Evolutionary conservation across 768 basidiomycete genomes (phyloP).

Genomic region (Tulasnella sp.): DNA sequence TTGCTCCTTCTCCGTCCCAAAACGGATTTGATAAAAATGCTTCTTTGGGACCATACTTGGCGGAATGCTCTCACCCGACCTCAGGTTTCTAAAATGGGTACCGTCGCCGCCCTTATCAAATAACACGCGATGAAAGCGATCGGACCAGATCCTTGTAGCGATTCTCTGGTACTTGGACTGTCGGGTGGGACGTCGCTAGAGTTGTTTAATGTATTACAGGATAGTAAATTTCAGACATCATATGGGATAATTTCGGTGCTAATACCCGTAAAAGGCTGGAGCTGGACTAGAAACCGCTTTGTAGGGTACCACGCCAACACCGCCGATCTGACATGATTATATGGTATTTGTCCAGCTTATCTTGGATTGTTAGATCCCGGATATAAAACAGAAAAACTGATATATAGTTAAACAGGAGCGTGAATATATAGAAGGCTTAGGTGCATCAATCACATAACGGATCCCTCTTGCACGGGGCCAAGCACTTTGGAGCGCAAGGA

Average conservation of each 20-base stretch:
- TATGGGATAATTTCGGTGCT: too few species aligned
- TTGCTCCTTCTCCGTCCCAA: not conserved
- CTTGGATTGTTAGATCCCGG: too few species aligned
- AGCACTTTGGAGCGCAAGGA: not conserved
- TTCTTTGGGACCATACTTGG: not conserved
- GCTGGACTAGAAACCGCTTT: not conserved
- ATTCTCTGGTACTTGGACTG: not conserved
- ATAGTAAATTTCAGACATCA: too few species aligned
- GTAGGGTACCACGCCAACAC: not conserved
- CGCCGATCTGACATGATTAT: too few species aligned
- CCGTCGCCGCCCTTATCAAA: not conserved
- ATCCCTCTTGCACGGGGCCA: not conserved
- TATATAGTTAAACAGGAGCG: too few species aligned
- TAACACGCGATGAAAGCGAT: not conserved
- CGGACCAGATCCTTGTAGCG: not conserved
- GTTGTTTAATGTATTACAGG: too few species aligned
- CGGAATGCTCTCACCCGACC: not conserved
- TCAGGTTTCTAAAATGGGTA: not conserved
- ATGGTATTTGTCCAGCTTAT: too few species aligned
- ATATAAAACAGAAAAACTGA: too few species aligned
- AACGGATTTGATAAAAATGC: not conserved
- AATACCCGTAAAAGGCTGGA: not conserved
- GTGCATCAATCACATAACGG: not conserved
- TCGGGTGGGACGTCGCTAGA: too few species aligned
- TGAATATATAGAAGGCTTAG: too few species aligned